Evolutionary conservation across 2,329 filamentous ascomycete genomes (phyloP), one percentile per base, ranked within the genome.

Genomic region (Trichoderma harzianum): DNA sequence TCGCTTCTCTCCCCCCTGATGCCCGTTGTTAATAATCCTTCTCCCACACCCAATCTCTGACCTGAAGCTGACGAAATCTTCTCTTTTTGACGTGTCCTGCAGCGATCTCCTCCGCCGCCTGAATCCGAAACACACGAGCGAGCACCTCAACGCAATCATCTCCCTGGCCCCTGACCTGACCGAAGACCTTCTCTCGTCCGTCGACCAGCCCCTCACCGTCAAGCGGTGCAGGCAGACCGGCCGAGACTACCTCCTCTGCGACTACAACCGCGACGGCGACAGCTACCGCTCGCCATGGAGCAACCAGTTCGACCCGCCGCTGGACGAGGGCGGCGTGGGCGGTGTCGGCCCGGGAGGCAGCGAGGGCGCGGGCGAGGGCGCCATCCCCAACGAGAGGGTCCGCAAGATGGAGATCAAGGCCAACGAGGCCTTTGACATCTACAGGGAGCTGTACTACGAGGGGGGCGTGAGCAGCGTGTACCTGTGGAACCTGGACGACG

Each of bases 241-340:
- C 77, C 93, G 95, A 76, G 96, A 98, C 84, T 99, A 97, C 86
- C 90, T 99, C 66, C 92, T 98, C 79, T 99, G 96, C 87, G 96
- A 99, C 88, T 99, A 99, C 88, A 99, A 99, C 88, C 95, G 96
- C 75, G 96, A 99, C 83, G 96, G 96, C 74, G 95, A 98, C 85
- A 97, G 93, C 84, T 97, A 97, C 88, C 92, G 96, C 74, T 97
- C 93, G 75, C 96, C 96, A n/a, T 99, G 96, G 96, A 96, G 92
- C 84, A 98, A 98, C 84, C 93, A 97, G 83, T 99, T 99, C 82
- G 94, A 98, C 81, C 96, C 95, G 21, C 92, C 94, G 16, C 88
- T 97, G 73, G 91, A 93, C 75, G 88, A 88, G 75, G 87, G 86
- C 64, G 88, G 89, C 18, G 79, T 80, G 0, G 86, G 86, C 30